Percentiles rank a stretch among this genome's conserved stretches.
Evolutionary conservation across 2,329 filamentous ascomycete genomes (phyloP).

Genomic region (Diaporthe nobilis): DNA sequence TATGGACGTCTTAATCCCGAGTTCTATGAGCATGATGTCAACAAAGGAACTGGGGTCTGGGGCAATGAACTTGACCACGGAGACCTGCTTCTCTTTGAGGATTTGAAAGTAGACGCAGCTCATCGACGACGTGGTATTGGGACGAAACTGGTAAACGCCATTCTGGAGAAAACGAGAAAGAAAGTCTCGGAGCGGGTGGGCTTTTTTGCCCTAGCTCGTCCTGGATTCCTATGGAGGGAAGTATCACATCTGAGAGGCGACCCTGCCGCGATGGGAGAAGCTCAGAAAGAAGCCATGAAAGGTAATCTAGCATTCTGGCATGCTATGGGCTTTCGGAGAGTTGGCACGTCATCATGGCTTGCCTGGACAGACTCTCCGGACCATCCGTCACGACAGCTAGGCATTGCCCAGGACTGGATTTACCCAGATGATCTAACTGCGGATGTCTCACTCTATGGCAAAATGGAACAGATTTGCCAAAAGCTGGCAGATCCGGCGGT

Average conservation of each 20-base stretch:
- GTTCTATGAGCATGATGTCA: slow-evolving; percentile 48
- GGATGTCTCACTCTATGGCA: not conserved
- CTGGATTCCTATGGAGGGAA: slow-evolving; percentile 36
- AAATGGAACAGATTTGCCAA: not conserved
- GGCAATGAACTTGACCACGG: slow-evolving; percentile 49
- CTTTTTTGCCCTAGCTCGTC: slow-evolving; percentile 44
- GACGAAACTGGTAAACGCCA: slow-evolving; percentile 47
- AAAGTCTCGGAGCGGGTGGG: slow-evolving; percentile 26
- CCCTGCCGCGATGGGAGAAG: not conserved
- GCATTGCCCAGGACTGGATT: not conserved
- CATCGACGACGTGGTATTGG: slow-evolving; percentile 50
- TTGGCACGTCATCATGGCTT: slow-evolving; percentile 51
- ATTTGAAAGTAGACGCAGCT: slow-evolving; percentile 37
- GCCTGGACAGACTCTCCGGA: slow-evolving; percentile 44
- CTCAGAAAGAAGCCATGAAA: slow-evolving; percentile 17
- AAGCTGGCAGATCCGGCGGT: not conserved
- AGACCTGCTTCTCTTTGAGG: slow-evolving; percentile 47
- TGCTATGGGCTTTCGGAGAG: slow-evolving; percentile 50
- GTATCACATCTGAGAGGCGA: not conserved
- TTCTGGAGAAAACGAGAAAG: slow-evolving; percentile 47
- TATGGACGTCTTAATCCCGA: slow-evolving; percentile 54
- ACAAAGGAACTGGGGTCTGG: slow-evolving; percentile 49
- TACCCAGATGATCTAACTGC: not conserved
- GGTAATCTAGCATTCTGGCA: slow-evolving; percentile 46
- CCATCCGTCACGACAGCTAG: slow-evolving; percentile 27